Evolutionary conservation across 179 eudicot genomes (phyloP).

Genomic region (Silene vulgaris): DNA sequence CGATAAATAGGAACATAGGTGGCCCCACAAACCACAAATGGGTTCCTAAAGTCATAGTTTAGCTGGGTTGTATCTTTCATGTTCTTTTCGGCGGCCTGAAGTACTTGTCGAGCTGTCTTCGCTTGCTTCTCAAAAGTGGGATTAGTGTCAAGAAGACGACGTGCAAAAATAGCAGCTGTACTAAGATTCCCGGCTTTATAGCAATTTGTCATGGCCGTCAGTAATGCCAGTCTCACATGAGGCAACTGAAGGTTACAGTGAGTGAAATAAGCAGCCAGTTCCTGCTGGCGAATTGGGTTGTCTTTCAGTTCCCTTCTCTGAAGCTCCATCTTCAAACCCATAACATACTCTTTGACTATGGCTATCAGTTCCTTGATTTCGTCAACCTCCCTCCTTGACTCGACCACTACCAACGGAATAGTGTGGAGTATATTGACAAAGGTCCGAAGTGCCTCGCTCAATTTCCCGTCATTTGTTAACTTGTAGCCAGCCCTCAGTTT

Average conservation of each 20-base stretch:
- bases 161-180: conserved; percentile 59
- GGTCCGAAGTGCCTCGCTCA: conserved; percentile 54
- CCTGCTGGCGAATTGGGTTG: conserved; percentile 56
- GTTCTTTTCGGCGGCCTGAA: conserved; percentile 66
- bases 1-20: conserved; percentile 81
- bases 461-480: conserved; percentile 63
- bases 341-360: conserved; percentile 66
- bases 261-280: conserved; percentile 69
- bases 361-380: conserved; percentile 70
- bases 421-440: conserved; percentile 56
- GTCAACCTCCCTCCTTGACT: conserved; percentile 72
- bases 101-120: conserved; percentile 49
- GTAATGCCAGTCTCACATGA: conserved; percentile 64
- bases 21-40: conserved; percentile 81
- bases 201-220: conserved; percentile 63
- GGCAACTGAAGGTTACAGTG: conserved; percentile 66
- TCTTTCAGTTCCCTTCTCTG: conserved; percentile 60
- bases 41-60: conserved; percentile 84
- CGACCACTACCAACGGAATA: conserved; percentile 67
- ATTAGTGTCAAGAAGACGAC: conserved; percentile 57
- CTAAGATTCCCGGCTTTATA: conserved; percentile 47
- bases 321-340: conserved; percentile 62
- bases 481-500: conserved; percentile 67
- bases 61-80: conserved; percentile 52
- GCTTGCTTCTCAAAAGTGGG: conserved; percentile 52